Conservation (phyloP, 108 stramenopile genomes). For the Nitzschia sp. region DNA sequence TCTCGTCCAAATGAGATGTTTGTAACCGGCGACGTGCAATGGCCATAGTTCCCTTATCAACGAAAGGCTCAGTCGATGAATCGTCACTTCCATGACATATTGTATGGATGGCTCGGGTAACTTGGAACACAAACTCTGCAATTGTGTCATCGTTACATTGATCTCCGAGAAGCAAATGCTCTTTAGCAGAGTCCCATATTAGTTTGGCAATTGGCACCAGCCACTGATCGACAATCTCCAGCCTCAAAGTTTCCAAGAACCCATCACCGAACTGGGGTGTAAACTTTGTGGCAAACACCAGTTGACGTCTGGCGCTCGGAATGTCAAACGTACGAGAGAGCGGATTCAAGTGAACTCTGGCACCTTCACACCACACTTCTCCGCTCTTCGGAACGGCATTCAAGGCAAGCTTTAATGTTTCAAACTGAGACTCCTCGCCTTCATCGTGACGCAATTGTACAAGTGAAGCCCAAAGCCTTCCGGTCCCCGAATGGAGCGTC, state of each 20-base stretch:
- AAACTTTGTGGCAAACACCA: conserved; percentile 95
- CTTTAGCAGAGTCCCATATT: conserved; percentile 45
- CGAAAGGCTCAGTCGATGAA: conserved; percentile 13
- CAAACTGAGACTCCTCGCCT: conserved; percentile 76
- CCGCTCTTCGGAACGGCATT: conserved; percentile 95
- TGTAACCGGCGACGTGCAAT: conserved; percentile 32
- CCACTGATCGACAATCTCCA: conserved; percentile 73
- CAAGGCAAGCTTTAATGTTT: conserved; percentile 75
- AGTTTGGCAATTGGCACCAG: conserved; percentile 55
- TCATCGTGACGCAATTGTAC: conserved; percentile 85
- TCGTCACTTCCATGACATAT: conserved; percentile 8
- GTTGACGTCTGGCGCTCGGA: conserved; percentile 63
- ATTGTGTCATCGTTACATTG: conserved; percentile 12
- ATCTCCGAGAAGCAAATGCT: conserved; percentile 9
- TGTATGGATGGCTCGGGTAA: conserved; percentile 14
- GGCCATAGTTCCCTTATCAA: conserved; percentile 25
- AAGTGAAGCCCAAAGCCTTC: conserved; percentile 95
- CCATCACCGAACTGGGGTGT: conserved; percentile 98
- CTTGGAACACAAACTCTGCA: conserved; percentile 16
- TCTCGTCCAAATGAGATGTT: conserved; percentile 36
- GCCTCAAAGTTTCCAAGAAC: conserved; percentile 81
- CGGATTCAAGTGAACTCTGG: conserved; percentile 79
- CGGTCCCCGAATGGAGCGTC: conserved; percentile 87
- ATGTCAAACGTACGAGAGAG: conserved; percentile 86
- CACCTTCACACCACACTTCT: conserved; percentile 98